Evolutionary conservation across 352 stramenopile species (phyloP).

Genomic region (Globisporangium perplexum): DNA sequence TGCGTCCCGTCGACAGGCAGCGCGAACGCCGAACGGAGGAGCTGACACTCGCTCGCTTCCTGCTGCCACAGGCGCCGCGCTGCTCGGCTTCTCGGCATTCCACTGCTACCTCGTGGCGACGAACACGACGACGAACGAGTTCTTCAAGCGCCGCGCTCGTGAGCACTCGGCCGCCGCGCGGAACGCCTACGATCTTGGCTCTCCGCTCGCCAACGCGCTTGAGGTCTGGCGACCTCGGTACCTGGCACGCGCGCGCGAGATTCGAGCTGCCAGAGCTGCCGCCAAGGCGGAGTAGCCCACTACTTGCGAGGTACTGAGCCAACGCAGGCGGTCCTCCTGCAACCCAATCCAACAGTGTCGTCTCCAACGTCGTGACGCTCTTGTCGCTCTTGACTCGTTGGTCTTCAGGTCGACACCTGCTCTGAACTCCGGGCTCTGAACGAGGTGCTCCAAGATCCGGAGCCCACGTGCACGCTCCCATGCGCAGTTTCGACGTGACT

Average conservation of each 20-base stretch:
- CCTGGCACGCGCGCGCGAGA: conserved; percentile 9
- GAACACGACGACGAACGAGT: conserved; percentile 71
- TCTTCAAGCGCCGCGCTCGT: conserved; percentile 72
- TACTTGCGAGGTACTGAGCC: too few species aligned
- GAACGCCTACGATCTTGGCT: conserved; percentile 15
- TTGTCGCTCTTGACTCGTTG: too few species aligned
- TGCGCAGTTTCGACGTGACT: not conserved
- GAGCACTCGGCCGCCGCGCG: too few species aligned
- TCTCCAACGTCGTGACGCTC: too few species aligned
- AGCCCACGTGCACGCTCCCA: too few species aligned
- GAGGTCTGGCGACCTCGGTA: conserved; percentile 31
- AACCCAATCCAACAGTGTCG: too few species aligned
- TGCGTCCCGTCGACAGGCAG: conserved; percentile 2
- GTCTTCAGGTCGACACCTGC: too few species aligned
- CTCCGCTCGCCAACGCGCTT: conserved; percentile 16
- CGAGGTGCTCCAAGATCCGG: too few species aligned
- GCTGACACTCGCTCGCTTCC: too few species aligned
- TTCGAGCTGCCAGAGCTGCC: not conserved
- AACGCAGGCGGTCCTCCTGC: too few species aligned
- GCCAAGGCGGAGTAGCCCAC: too few species aligned
- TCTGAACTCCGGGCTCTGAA: too few species aligned
- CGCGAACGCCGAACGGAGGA: not conserved
- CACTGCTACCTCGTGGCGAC: conserved; percentile 43
- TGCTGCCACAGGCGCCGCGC: conserved; percentile 32
- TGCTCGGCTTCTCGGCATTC: conserved; percentile 44